Evolutionary conservation across 83 land plant species (phyloP).

Genomic region (Picea engelmannii): DNA sequence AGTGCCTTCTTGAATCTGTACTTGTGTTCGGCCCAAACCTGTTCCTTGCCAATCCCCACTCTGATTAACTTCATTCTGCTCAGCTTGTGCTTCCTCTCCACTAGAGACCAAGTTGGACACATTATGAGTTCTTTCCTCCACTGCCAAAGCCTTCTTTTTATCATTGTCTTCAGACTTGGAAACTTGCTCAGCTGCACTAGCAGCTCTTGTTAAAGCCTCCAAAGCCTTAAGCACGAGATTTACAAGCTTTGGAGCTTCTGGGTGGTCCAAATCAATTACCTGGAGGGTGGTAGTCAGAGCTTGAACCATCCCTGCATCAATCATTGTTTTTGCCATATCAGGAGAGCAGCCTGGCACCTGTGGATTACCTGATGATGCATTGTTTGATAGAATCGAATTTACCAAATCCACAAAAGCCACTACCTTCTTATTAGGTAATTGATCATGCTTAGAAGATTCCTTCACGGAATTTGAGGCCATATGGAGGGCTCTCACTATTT

Average conservation of each 20-base stretch:
- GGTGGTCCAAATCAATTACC: conserved; percentile 89
- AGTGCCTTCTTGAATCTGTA: conserved; percentile 21
- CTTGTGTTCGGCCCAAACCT: conserved; percentile 15
- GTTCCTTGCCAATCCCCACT: conserved; percentile 13
- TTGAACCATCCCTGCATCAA: conserved; percentile 84
- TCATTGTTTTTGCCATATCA: conserved; percentile 86
- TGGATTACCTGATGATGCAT: conserved; percentile 61
- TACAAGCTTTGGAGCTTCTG: conserved; percentile 82
- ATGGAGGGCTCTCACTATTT: conserved; percentile 72
- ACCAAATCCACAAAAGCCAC: conserved; percentile 72
- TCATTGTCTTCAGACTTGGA: conserved; percentile 45
- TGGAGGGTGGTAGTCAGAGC: conserved; percentile 68
- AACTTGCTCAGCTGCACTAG: conserved; percentile 63
- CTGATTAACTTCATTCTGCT: conserved; percentile 23
- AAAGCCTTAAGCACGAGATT: conserved; percentile 78
- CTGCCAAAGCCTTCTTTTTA: conserved; percentile 44
- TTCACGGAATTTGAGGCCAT: conserved; percentile 33
- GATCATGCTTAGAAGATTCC: conserved; percentile 30
- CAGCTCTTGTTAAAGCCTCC: conserved; percentile 84
- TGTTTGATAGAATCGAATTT: conserved; percentile 73
- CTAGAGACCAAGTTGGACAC: conserved; percentile 18
- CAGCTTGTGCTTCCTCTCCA: conserved; percentile 20
- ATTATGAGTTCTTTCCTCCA: conserved; percentile 31
- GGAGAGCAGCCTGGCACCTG: conserved; percentile 79
- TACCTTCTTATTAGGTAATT: conserved; percentile 66